These are phyloP conservation scores for Raddia guianensis DNA, from an alignment of 176 grass and related monocot genomes.

Conservation along the genomic window DNA sequence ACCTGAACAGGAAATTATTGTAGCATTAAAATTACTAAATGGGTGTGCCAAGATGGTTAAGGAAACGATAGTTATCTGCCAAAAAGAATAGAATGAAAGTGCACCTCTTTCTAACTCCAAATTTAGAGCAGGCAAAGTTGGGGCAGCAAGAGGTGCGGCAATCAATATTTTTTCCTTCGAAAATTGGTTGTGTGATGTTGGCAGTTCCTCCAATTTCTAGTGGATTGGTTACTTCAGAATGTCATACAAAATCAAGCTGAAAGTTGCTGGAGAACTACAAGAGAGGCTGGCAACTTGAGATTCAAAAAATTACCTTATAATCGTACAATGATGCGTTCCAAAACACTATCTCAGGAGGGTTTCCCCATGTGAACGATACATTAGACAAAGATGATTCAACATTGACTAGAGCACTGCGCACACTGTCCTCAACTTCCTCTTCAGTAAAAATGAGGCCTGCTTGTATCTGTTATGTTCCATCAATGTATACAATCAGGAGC, in stretches of 20 bases:
- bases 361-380: slow-evolving; percentile 61
- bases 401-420: slow-evolving; percentile 52
- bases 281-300: slow-evolving; percentile 7
- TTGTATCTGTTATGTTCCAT: slow-evolving; percentile 74
- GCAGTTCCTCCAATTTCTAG: slow-evolving; percentile 62
- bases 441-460: slow-evolving; percentile 79
- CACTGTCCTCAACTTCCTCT: slow-evolving; percentile 77
- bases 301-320: slow-evolving; percentile 67
- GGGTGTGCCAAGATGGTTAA: slow-evolving; percentile 22
- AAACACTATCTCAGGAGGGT: slow-evolving; percentile 68
- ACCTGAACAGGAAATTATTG: slow-evolving; percentile 57
- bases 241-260: slow-evolving; percentile 28
- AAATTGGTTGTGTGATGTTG: slow-evolving; percentile 60
- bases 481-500: slow-evolving; percentile 44
- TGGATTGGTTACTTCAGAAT: slow-evolving; percentile 44
- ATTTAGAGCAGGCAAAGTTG: slow-evolving; percentile 68
- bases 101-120: slow-evolving; percentile 69
- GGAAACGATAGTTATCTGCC: slow-evolving; percentile 27
- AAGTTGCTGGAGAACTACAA: background rate
- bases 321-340: slow-evolving; percentile 82
- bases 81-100: slow-evolving; percentile 32
- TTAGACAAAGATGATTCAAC: slow-evolving; percentile 75
- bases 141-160: slow-evolving; percentile 51
- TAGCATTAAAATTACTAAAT: background rate
- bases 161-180: slow-evolving; percentile 60